Base-by-base conservation (phyloP, 352 stramenopile species). In the Globisporangium solare region DNA sequence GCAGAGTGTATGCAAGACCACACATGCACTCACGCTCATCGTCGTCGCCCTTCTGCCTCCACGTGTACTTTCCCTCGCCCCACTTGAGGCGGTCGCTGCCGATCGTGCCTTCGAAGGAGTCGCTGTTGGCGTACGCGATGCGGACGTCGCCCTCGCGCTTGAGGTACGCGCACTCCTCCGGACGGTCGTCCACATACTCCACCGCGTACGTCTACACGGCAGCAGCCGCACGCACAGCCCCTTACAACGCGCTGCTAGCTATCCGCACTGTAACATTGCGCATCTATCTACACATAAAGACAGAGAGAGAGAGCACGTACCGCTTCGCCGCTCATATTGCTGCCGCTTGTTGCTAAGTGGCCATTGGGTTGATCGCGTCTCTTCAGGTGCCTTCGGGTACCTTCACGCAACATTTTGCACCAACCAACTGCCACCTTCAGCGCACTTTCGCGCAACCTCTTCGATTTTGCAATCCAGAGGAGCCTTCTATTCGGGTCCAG, bases 101-200 rank as follows among this genome's bases (percentile, higher is more conserved):
- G 47, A 97, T 91, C 1, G 67, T 67, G 18, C 90, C 92, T 76
- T 96, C 91, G 56, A 94, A 98, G n/a, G 81, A 93, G 60, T 93
- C 84, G 47, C 91, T 88, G 56, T 96, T 96, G 10, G 80, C 60
- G 63, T 98, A 98, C 21, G 80, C 87, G 64, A 97, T 92, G 57
- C 85, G 86, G 56, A 94, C 87, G 35, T 88, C 70, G 20, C 90
- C 90, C 40, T 92, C 74, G 14, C 88, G 73, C 47, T 74, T 81
- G 57, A 97, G 70, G 58, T 78, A 97, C 56, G 94, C 96, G 27
- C 56, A 69, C 56, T 95, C 87, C 61, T 96, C 89, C 0, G 79
- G 73, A 57, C 79, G 87, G 51, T 95, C 88, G 61, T 94, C 87
- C 61, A 92, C 83, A 60, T 96, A 97, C 56, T 84, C 76, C 35